Evolutionary conservation across 2,329 filamentous ascomycete species (phyloP).

Genomic region (Myriosclerotinia duriaeana): DNA sequence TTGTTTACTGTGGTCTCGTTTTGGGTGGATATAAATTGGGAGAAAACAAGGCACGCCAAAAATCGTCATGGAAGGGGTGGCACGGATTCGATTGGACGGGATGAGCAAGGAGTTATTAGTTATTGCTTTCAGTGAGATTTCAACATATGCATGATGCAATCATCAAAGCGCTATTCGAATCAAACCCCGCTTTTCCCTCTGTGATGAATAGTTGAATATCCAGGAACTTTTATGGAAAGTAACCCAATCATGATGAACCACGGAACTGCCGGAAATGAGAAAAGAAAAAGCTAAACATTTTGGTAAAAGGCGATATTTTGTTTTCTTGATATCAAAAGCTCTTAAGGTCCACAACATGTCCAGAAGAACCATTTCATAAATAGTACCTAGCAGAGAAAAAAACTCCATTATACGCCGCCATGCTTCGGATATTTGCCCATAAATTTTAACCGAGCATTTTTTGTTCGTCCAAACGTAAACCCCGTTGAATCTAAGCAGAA

Average conservation of each 20-base stretch:
- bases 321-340: background rate
- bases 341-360: conserved; percentile 5
- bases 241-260: background rate
- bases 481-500: background rate
- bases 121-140: background rate
- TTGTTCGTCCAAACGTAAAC: background rate
- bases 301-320: background rate
- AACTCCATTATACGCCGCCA: conserved; percentile 19
- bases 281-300: background rate
- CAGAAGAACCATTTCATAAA: conserved; percentile 5
- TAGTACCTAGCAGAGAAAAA: background rate
- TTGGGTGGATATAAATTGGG: background rate
- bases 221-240: background rate
- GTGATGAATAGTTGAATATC: conserved; percentile 14
- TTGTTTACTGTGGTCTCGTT: background rate
- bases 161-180: background rate
- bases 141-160: background rate
- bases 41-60: background rate
- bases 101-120: conserved; percentile 2
- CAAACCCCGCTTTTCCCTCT: background rate
- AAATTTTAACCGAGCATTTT: conserved; percentile 3
- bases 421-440: background rate
- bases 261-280: background rate
- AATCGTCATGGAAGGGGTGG: background rate
- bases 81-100: background rate